Evolutionary conservation across 2,329 filamentous ascomycete species (phyloP), one percentile per base, ranked within the genome.

Genomic region (Exophiala viscosa): DNA sequence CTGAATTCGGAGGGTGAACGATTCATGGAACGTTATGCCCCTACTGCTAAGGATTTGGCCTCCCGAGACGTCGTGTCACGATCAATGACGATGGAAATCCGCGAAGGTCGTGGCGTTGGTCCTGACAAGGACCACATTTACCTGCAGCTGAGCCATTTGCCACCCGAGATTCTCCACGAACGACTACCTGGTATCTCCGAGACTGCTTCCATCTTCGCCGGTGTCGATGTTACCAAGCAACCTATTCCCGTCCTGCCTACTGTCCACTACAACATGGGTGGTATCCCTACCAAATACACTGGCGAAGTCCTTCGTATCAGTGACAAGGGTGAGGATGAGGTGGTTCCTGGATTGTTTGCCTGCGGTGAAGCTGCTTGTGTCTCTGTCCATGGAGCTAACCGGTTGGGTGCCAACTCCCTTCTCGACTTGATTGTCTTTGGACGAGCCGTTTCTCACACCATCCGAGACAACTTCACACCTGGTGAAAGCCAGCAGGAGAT

Each of bases 251-350:
- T 97, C 62, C 81, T 97, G 59, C 92, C 92, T 53, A 97, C 92
- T 40, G 92, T 96, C 63, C 91, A 99, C 81, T 99, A 99, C 83
- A 96, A 96, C 82, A 99, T 97, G 93, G 92, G 92, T 74, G 92
- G 93, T 81, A 96, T 99, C 64, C 92, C 92, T 47, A 97, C 93
- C 63, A 90, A 89, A 68, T 97, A 96, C 81, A 96, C 90, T 58
- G 92, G 93, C 73, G 90, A 99, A 76, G 93, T 97, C 57, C 75
- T 99, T 63, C 95, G 90, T 14, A 78, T 95, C 47, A 90, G 96
- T 64, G 86, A 88, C 68, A 72, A 83, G 57, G 93, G 93, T 62
- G 84, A 95, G 53, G 93, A 97, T 77, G 82, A 95, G 80, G 82
- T 96, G 64, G 93, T 99, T 17, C 90, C 90, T 52, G 92, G 92